Percentiles rank a stretch among this genome's conserved stretches.
phyloP scores from a whole-genome alignment of 129 eudicot genomes.

The Silybum marianum region DNA sequence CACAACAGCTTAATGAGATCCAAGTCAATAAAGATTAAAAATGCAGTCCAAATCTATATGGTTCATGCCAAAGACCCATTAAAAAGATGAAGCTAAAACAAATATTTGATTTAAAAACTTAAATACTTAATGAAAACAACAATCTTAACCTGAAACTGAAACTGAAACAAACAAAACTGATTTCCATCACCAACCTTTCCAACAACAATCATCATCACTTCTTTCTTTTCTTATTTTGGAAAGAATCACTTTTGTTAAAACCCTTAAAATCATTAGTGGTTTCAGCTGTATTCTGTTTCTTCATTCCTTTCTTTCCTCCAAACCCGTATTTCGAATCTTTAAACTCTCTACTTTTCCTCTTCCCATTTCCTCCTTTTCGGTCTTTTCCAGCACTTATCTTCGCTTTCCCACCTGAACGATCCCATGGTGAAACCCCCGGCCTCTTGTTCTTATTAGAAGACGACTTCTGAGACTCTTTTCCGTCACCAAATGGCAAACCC shows the following conservation, averaged over 20 bases:
- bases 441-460: conserved; percentile 45
- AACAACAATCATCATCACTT: conserved; percentile 23
- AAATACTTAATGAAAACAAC: conserved; percentile 8
- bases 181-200: neutral
- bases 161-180: conserved; percentile 8
- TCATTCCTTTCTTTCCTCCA: conserved; percentile 93
- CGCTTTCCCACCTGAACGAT: conserved; percentile 86
- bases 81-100: conserved; percentile 12
- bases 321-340: conserved; percentile 74
- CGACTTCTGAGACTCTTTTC: conserved; percentile 45
- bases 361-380: conserved; percentile 53
- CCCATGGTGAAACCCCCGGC: conserved; percentile 69
- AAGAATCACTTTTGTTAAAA: conserved; percentile 41
- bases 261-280: conserved; percentile 72
- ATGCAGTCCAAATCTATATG: neutral
- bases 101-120: conserved; percentile 9
- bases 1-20: neutral
- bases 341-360: conserved; percentile 61
- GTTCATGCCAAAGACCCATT: neutral
- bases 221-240: conserved; percentile 64
- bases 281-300: conserved; percentile 89
- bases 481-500: conserved; percentile 62
- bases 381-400: conserved; percentile 58
- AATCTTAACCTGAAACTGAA: conserved; percentile 12
- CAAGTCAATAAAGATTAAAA: neutral